phyloP scores from a whole-genome alignment of 2,329 filamentous ascomycete species.

The Diaporthe sp. region DNA sequence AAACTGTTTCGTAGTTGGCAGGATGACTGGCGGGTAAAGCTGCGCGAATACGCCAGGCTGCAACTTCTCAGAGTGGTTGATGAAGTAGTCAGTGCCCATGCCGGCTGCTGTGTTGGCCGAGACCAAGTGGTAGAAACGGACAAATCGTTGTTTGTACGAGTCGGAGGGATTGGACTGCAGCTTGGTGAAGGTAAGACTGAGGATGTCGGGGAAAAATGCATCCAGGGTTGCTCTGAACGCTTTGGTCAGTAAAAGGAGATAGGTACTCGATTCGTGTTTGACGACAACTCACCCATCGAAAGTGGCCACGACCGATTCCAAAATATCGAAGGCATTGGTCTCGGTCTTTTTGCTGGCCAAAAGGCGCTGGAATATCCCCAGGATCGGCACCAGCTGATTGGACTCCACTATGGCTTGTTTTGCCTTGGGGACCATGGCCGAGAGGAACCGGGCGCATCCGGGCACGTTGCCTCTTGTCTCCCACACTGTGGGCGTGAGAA shows the following conservation, averaged over 20 bases:
- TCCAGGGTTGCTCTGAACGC: constrained; percentile 72
- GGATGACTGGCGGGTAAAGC: constrained; percentile 88
- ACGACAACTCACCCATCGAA: constrained; percentile 75
- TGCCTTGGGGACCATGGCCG: constrained; percentile 85
- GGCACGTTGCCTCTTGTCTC: constrained; percentile 94
- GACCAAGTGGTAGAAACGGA: constrained; percentile 94
- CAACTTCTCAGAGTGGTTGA: constrained; percentile 84
- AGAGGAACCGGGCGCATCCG: constrained; percentile 86
- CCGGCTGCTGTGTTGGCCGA: constrained; percentile 83
- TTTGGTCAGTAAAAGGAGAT: constrained; percentile 19
- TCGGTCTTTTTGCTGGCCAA: constrained; percentile 87
- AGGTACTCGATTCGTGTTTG: background rate
- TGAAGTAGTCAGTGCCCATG: constrained; percentile 94
- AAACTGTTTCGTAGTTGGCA: constrained; percentile 90
- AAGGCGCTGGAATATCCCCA: constrained; percentile 97
- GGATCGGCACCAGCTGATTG: constrained; percentile 86
- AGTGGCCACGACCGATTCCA: constrained; percentile 83
- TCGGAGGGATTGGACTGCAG: constrained; percentile 79
- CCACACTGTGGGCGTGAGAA: constrained; percentile 89
- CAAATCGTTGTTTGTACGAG: constrained; percentile 87
- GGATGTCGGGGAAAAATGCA: constrained; percentile 82
- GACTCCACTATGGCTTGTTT: constrained; percentile 79
- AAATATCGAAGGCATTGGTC: constrained; percentile 87
- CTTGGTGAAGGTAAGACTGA: constrained; percentile 86
- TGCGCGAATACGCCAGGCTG: constrained; percentile 85